Base-by-base conservation (phyloP, 2,329 filamentous ascomycete species). In the Xylariomycetidae sp. region DNA sequence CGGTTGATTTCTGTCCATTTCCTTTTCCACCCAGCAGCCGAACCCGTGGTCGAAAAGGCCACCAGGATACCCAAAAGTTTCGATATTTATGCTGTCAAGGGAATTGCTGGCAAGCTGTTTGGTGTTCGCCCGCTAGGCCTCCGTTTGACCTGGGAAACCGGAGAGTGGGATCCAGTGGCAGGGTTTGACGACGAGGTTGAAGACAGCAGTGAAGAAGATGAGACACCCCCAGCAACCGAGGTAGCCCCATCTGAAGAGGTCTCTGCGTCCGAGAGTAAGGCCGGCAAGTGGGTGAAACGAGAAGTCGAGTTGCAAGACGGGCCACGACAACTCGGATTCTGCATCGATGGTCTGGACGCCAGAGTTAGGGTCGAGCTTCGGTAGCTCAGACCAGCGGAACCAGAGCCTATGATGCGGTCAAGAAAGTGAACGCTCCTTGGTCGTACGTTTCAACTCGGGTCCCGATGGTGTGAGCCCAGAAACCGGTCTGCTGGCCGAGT, bases 131-230 rank as follows among this genome's bases (percentile, higher is more conserved):
- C 87, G 0, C 66, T 86, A 42, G 61, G 62, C 25, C 63, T 90
- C 39, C 71, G 68, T 25, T 58, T 96, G 30, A 64, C 92, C 1
- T 94, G 86, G 83, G 87, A 95, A 63, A 95, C 88, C 7, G 85
- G 86, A 14, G 89, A 95, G 58, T 86, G 83, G 77, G 87, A 95
- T 57, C 85, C 85, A 0, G 79, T 87, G 1, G 72, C 72, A 7
- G 70, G 74, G 40, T 74, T 77, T 46, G 70, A 78, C 41, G 70
- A 75, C 4, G 70, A 72, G 19, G 76, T 76, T 46, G 68, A 67
- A 41, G 66, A 66, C 28, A 69, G 65, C 45, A 72, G 69, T 28
- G 70, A 72, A 6, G 68, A 72, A 19, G 66, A 68, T 5, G 63
- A 61, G 2, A 60, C 58, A 10, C 44, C 52, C 15, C 56, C 60